Percentiles rank a stretch among this genome's conserved stretches.
These are phyloP conservation scores for Lipomyces spencermartinsiae DNA, from an alignment of 805 yeast genomes.

Conservation along the genomic window DNA sequence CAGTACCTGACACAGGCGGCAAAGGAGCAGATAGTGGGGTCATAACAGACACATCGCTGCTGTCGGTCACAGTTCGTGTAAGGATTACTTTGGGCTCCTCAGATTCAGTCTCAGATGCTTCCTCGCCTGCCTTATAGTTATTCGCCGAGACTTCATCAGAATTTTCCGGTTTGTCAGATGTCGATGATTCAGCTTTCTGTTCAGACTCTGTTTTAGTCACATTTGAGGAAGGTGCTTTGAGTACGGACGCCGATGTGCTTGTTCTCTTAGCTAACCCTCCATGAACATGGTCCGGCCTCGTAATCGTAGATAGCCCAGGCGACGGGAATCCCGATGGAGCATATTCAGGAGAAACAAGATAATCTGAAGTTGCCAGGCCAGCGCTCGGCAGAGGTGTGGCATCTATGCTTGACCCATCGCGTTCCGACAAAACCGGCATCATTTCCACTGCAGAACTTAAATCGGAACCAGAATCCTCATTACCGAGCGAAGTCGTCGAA, in stretches of 20 bases:
- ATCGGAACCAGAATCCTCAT: conserved; percentile 25
- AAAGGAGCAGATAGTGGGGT: conserved; percentile 1
- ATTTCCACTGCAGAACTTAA: conserved; percentile 28
- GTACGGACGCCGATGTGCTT: background rate
- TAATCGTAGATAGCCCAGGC: conserved; percentile 28
- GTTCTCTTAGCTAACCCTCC: background rate
- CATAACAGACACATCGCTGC: background rate
- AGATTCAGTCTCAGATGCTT: background rate
- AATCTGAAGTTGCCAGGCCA: conserved; percentile 5
- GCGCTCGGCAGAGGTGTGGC: background rate
- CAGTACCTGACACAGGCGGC: background rate
- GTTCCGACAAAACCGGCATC: conserved; percentile 30
- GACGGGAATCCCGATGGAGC: conserved; percentile 31
- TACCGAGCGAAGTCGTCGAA: conserved; percentile 32
- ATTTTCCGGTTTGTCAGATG: background rate
- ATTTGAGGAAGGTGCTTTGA: conserved; percentile 9
- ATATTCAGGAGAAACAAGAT: conserved; percentile 12
- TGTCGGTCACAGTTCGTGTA: background rate
- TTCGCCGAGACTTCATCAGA: background rate
- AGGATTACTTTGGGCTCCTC: background rate
- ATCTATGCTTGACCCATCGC: conserved; percentile 1
- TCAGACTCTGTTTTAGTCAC: background rate
- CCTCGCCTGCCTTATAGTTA: background rate
- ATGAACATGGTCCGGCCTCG: conserved; percentile 5
- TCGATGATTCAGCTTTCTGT: background rate